Percentiles rank a stretch among this genome's conserved stretches.
These are phyloP conservation scores for Ramularia endophylla DNA, from an alignment of 2,329 filamentous ascomycete species.

Conservation along the genomic window DNA sequence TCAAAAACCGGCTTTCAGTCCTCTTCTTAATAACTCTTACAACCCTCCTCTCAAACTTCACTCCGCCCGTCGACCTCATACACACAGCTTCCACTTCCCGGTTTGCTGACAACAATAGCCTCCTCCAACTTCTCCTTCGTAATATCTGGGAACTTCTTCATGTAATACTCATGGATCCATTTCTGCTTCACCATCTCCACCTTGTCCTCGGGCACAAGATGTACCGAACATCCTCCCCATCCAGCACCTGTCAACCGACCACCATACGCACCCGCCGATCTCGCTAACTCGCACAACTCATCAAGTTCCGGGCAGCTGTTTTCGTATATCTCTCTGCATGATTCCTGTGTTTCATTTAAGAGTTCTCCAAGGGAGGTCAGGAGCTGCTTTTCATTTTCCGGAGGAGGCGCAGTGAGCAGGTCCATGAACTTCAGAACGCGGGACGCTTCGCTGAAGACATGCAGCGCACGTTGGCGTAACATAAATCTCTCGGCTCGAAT, in stretches of 20 bases:
- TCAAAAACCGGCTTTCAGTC: no score
- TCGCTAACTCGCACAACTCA: slow-evolving; percentile 73
- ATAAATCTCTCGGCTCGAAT: slow-evolving; percentile 83
- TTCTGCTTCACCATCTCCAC: slow-evolving; percentile 71
- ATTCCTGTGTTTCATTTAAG: slow-evolving; percentile 84
- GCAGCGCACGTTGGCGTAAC: slow-evolving; percentile 77
- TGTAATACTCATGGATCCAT: slow-evolving; percentile 77
- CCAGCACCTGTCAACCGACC: slow-evolving; percentile 86
- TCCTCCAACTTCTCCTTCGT: slow-evolving; percentile 67
- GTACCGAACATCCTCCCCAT: slow-evolving; percentile 95
- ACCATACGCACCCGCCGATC: slow-evolving; percentile 72
- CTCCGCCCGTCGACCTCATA: slow-evolving; percentile 25
- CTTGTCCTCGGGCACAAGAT: slow-evolving; percentile 79
- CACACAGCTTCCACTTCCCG: slow-evolving; percentile 60
- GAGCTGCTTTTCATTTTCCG: slow-evolving; percentile 49
- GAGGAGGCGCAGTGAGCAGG: slow-evolving; percentile 52
- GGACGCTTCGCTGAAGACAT: slow-evolving; percentile 85
- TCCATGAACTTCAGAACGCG: slow-evolving; percentile 79
- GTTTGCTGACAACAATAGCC: slow-evolving; percentile 84
- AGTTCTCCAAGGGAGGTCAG: slow-evolving; percentile 69
- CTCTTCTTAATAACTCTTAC: no score
- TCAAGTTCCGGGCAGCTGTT: slow-evolving; percentile 94
- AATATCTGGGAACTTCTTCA: slow-evolving; percentile 60
- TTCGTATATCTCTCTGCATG: slow-evolving; percentile 80
- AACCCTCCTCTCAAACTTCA: slow-evolving; percentile 11